Evolutionary conservation across 140 eudicot species (phyloP).

Genomic region (Erigeron philadelphicus): DNA sequence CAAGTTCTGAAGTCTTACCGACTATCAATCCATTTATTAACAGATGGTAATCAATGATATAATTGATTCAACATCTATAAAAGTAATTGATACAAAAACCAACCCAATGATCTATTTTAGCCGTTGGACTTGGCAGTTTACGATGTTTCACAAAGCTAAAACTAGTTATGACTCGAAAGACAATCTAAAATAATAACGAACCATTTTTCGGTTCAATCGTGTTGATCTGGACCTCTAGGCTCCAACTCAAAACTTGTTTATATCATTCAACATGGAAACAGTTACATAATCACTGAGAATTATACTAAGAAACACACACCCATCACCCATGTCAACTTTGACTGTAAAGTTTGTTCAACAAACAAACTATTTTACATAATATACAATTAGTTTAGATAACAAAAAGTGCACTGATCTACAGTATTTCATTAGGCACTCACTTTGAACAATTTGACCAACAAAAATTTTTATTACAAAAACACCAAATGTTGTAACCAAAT

Average conservation of each 20-base stretch:
- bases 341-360: conserved; percentile 9
- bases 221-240: neutral
- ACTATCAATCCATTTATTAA: too few relatives aligned
- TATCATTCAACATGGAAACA: neutral
- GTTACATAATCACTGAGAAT: neutral
- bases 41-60: too few relatives aligned
- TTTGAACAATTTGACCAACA: conserved; percentile 6
- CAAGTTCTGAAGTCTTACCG: too few relatives aligned
- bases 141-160: too few relatives aligned
- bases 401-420: neutral
- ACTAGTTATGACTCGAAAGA: too few relatives aligned
- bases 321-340: neutral
- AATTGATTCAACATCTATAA: too few relatives aligned
- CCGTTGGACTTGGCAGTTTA: too few relatives aligned
- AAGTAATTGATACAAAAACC: too few relatives aligned
- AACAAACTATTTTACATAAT: conserved; percentile 16
- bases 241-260: neutral
- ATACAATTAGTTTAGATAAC: neutral
- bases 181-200: neutral
- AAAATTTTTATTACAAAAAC: too few relatives aligned
- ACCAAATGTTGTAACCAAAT: too few relatives aligned
- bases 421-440: conserved; percentile 15
- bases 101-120: too few relatives aligned
- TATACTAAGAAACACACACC: neutral
- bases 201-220: neutral